Evolutionary conservation across 2,329 filamentous ascomycete species (phyloP).

Genomic region (Epichloe gansuensis): DNA sequence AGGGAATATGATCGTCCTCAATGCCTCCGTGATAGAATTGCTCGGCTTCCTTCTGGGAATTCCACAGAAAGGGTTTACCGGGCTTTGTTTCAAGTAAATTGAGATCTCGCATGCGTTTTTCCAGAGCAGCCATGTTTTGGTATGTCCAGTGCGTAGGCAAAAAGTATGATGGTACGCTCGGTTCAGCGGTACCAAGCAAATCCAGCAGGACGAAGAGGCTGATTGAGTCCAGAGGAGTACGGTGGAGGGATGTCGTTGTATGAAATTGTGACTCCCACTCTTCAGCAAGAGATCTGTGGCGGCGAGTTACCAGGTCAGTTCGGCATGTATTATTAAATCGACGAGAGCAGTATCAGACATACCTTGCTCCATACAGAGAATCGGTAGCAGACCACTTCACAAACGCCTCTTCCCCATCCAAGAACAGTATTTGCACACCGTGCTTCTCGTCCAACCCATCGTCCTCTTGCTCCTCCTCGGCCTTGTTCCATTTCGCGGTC

Average conservation of each 20-base stretch:
- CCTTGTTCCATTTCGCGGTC: constrained; percentile 62
- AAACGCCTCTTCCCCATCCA: constrained; percentile 95
- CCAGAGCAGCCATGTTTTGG: constrained; percentile 57
- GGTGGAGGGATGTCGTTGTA: constrained; percentile 60
- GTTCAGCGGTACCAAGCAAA: constrained; percentile 59
- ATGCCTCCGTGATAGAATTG: constrained; percentile 42
- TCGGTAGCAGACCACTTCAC: constrained; percentile 65
- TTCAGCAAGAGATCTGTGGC: constrained; percentile 53
- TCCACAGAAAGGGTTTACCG: constrained; percentile 46
- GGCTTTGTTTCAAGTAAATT: constrained; percentile 50
- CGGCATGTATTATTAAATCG: not conserved
- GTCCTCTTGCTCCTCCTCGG: constrained; percentile 50
- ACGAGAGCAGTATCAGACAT: constrained; percentile 12
- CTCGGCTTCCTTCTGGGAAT: constrained; percentile 39
- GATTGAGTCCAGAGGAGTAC: constrained; percentile 64
- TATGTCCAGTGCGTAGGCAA: constrained; percentile 91
- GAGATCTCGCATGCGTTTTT: constrained; percentile 58
- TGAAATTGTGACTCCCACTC: constrained; percentile 64
- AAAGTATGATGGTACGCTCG: constrained; percentile 74
- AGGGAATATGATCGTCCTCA: constrained; percentile 84
- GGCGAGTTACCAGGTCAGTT: not conserved
- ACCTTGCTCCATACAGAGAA: constrained; percentile 80
- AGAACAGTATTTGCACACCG: constrained; percentile 76
- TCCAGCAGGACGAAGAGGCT: constrained; percentile 86
- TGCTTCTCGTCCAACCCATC: constrained; percentile 56